Percentiles rank a stretch among this genome's conserved stretches.
phyloP scores from a whole-genome alignment of 164 flowering plant genomes.

The Cinnamomum chago region DNA sequence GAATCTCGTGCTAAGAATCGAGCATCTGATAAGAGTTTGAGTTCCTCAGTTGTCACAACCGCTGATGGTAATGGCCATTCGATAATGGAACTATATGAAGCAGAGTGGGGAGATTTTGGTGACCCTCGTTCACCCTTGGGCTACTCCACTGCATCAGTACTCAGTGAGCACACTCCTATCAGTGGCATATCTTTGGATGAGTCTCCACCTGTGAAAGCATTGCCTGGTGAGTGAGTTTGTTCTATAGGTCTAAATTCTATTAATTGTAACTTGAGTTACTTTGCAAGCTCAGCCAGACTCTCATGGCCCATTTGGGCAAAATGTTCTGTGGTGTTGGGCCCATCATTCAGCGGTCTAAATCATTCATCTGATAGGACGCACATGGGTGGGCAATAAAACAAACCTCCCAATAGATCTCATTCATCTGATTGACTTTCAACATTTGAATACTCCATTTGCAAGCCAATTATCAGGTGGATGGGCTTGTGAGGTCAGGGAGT shows the following conservation, averaged over 20 bases:
- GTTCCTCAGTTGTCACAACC: slow-evolving; percentile 38
- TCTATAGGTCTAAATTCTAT: not conserved
- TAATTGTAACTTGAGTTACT: too few relatives aligned
- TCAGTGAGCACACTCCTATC: slow-evolving; percentile 46
- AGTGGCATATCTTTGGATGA: slow-evolving; percentile 50
- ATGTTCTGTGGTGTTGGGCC: not conserved
- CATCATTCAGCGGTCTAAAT: not conserved
- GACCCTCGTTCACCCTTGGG: slow-evolving; percentile 65
- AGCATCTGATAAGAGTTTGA: slow-evolving; percentile 44
- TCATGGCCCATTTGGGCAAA: too few relatives aligned
- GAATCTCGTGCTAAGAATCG: slow-evolving; percentile 49
- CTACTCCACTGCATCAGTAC: slow-evolving; percentile 53
- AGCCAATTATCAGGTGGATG: too few relatives aligned
- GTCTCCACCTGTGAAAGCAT: slow-evolving; percentile 24
- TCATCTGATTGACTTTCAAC: too few relatives aligned
- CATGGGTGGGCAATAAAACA: too few relatives aligned
- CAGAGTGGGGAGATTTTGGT: slow-evolving; percentile 33
- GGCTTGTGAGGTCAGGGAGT: too few relatives aligned
- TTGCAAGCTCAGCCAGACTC: too few relatives aligned
- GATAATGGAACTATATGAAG: slow-evolving; percentile 24
- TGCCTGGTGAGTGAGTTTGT: slow-evolving; percentile 37
- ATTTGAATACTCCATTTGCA: too few relatives aligned
- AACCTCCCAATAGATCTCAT: too few relatives aligned
- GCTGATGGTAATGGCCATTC: slow-evolving; percentile 34
- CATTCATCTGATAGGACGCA: not conserved